These are phyloP conservation scores for Rhizopus sp. DNA, from an alignment of 371 early-diverging fungal genomes.

Conservation along the genomic window DNA sequence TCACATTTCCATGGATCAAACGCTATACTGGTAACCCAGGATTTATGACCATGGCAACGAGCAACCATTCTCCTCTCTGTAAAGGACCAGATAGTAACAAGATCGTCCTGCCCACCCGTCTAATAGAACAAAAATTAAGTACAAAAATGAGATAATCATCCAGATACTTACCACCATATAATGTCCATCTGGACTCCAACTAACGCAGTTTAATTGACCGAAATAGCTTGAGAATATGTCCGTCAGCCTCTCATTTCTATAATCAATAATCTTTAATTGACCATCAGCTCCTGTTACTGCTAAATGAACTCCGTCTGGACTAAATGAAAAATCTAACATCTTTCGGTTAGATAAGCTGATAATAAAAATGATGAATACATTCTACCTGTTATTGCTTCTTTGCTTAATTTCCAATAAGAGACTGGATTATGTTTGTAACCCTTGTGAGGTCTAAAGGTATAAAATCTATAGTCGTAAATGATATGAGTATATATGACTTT, in stretches of 20 bases:
- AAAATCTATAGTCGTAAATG: slow-evolving; percentile 40
- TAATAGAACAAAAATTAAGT: slow-evolving; percentile 5
- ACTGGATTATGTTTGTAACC: slow-evolving; percentile 74
- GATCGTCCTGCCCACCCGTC: slow-evolving; percentile 95
- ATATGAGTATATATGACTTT: background rate
- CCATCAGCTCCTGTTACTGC: slow-evolving; percentile 84
- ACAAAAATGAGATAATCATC: background rate
- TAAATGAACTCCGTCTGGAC: slow-evolving; percentile 83
- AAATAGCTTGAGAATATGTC: slow-evolving; percentile 82
- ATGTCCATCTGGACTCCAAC: slow-evolving; percentile 93
- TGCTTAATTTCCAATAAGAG: slow-evolving; percentile 72
- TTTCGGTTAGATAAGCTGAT: background rate
- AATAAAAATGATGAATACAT: background rate
- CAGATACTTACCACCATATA: slow-evolving; percentile 75
- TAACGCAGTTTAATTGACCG: slow-evolving; percentile 83
- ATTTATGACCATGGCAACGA: slow-evolving; percentile 92
- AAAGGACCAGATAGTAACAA: slow-evolving; percentile 90
- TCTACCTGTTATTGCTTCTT: slow-evolving; percentile 69
- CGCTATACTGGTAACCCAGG: slow-evolving; percentile 87
- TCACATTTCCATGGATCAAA: slow-evolving; percentile 93
- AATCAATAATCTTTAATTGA: slow-evolving; percentile 75
- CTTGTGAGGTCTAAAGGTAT: slow-evolving; percentile 51
- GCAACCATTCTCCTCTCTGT: slow-evolving; percentile 78
- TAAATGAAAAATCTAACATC: slow-evolving; percentile 72
- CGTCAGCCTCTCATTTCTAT: slow-evolving; percentile 62